Base-by-base conservation (phyloP, 2,329 filamentous ascomycete genomes). In the Thelonectria olida region DNA sequence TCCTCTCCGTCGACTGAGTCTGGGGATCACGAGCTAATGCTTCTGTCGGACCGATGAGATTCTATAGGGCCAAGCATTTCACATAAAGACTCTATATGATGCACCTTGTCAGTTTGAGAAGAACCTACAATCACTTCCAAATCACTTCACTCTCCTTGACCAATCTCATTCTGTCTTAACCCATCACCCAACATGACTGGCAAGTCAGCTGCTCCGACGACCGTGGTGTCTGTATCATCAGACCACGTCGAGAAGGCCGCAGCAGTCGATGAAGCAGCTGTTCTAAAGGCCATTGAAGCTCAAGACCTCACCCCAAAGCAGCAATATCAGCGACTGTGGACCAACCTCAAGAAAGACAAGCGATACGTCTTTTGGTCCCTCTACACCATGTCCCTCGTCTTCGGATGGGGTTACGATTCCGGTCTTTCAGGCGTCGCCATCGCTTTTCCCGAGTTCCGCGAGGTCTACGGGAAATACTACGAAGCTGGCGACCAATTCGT, bases 381-480 rank as follows among this genome's bases (percentile, higher is more conserved):
- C 22, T 73, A 71, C n/a, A 58, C 74, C 58, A 74, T 74, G 72
- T 71, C 65, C 28, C 68, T 78, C 9, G 74, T 76, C 59, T 75
- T 77, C 23, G 70, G 70, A 31, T 78, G 73, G 73, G 75, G 75
- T 1, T 76, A 76, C 39, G 74, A 78, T n/a, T 56, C 67, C n/a
- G 76, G 74, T 7, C 70, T 77, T 1, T 76, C 73, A 1, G 76
- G 74, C 6, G 73, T 74, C 13, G 75, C 74, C 2, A 73, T 78
- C 15, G 75, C 75, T 1, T 77, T 76, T 7, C 74, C 74, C 0
- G 72, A 76, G 34, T 77, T 77, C 13, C 62, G 73, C 31, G 70
- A 75, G 52, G 71, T 65, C 1, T 76, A 76, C 15, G 75, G 75
- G 9, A 64, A 76, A 13, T 76, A 75, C 51, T 76, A 74, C 22